phyloP scores from a whole-genome alignment of 75 land plant genomes.

The Ceratopteris richardii region DNA sequence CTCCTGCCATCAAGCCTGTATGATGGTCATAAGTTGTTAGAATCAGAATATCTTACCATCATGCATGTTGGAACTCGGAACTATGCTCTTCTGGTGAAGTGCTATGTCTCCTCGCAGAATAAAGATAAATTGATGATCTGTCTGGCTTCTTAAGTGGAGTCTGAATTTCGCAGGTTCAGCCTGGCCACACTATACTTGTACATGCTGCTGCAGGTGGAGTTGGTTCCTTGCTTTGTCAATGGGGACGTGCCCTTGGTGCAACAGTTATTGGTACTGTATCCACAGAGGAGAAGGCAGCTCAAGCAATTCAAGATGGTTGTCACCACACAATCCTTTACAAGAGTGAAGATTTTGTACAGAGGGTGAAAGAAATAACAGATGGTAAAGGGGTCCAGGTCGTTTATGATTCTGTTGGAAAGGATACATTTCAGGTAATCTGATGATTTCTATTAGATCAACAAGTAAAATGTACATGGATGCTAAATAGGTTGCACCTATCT shows the following conservation, averaged over 20 bases:
- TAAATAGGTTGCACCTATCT: too few relatives aligned
- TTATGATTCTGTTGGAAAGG: constrained; percentile 93
- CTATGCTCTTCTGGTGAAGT: too few relatives aligned
- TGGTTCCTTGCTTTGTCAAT: constrained; percentile 90
- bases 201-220: constrained; percentile 99
- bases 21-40: too few relatives aligned
- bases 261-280: constrained; percentile 95
- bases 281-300: constrained; percentile 70
- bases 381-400: constrained; percentile 88
- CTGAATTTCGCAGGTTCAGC: constrained; percentile 50
- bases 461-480: background rate
- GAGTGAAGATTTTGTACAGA: constrained; percentile 62
- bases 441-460: too few relatives aligned
- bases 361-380: constrained; percentile 73
- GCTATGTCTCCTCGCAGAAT: too few relatives aligned
- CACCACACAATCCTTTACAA: constrained; percentile 79
- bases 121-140: too few relatives aligned
- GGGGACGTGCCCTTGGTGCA: constrained; percentile 88
- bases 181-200: constrained; percentile 75
- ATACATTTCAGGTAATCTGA: constrained; percentile 76
- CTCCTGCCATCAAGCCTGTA: too few relatives aligned
- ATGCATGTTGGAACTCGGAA: too few relatives aligned
- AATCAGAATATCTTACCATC: too few relatives aligned
- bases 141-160: too few relatives aligned
- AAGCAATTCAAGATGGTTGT: constrained; percentile 83